phyloP scores from a whole-genome alignment of 768 basidiomycete genomes.

The Trametes gibbosa region DNA sequence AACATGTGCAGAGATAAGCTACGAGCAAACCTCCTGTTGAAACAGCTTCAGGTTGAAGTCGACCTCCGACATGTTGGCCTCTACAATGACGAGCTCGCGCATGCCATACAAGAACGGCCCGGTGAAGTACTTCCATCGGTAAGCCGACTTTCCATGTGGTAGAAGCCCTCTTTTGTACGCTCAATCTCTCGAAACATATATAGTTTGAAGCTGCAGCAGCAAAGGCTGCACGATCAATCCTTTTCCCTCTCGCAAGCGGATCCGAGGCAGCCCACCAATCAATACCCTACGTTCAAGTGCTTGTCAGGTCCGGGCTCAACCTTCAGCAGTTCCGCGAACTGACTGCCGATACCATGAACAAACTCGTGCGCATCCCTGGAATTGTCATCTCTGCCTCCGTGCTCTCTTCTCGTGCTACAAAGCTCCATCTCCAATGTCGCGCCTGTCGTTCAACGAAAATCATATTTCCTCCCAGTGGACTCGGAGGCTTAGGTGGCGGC shows the following conservation, averaged over 20 bases:
- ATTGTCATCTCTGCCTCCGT: slow-evolving; percentile 98
- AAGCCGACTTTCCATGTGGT: slow-evolving; percentile 27
- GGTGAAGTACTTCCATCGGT: slow-evolving; percentile 88
- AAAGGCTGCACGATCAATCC: slow-evolving; percentile 76
- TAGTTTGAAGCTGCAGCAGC: slow-evolving; percentile 93
- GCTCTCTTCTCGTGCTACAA: slow-evolving; percentile 89
- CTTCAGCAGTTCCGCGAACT: slow-evolving; percentile 93
- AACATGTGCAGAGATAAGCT: slow-evolving; percentile 67
- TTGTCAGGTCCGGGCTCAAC: slow-evolving; percentile 86
- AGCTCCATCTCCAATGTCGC: slow-evolving; percentile 90
- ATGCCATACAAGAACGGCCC: slow-evolving; percentile 85
- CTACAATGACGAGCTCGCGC: slow-evolving; percentile 93
- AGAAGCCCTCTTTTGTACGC: not conserved
- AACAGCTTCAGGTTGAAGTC: slow-evolving; percentile 68
- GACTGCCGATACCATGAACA: slow-evolving; percentile 91
- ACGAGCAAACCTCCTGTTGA: slow-evolving; percentile 83
- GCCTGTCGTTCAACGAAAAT: slow-evolving; percentile 79
- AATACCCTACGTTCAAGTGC: slow-evolving; percentile 80
- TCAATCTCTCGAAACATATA: not conserved
- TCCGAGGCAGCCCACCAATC: slow-evolving; percentile 44
- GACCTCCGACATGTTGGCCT: slow-evolving; percentile 50
- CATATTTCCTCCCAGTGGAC: slow-evolving; percentile 71
- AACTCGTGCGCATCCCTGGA: slow-evolving; percentile 93
- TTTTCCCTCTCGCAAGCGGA: slow-evolving; percentile 73
- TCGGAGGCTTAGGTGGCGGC: slow-evolving; percentile 87